Percentiles rank a stretch among this genome's conserved stretches.
phyloP scores from a whole-genome alignment of 2,329 filamentous ascomycete species.

The Thelonectria discophora region DNA sequence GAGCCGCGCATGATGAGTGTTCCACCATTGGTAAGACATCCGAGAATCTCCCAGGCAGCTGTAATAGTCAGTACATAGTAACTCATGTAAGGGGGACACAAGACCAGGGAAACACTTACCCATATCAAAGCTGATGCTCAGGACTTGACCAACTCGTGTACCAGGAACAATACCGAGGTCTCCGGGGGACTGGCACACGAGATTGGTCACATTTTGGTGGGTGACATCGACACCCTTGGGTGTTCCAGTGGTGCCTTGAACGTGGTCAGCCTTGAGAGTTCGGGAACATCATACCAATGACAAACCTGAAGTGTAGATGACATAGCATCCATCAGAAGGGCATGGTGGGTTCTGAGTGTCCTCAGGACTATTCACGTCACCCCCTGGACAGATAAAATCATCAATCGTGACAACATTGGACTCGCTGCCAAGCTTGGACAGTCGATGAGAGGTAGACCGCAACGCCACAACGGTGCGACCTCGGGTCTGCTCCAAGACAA shows the following conservation, averaged over 20 bases:
- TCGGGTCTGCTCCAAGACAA: constrained; percentile 59
- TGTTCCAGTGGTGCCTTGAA: constrained; percentile 60
- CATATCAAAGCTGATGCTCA: constrained; percentile 70
- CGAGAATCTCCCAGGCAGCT: constrained; percentile 69
- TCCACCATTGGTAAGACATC: constrained; percentile 64
- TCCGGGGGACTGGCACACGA: constrained; percentile 59
- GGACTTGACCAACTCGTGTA: constrained; percentile 61
- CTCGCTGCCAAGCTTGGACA: constrained; percentile 32
- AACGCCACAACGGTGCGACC: constrained; percentile 57
- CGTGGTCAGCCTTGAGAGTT: neutral
- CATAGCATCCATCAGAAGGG: constrained; percentile 52
- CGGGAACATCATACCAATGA: neutral
- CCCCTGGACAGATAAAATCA: constrained; percentile 20
- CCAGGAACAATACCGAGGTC: constrained; percentile 60
- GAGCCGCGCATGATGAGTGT: constrained; percentile 62
- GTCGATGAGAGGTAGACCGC: constrained; percentile 44
- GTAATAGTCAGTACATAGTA: neutral
- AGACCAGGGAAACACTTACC: too few relatives aligned
- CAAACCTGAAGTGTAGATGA: constrained; percentile 65
- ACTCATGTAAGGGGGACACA: too few relatives aligned
- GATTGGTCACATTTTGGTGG: constrained; percentile 64
- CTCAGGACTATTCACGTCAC: neutral
- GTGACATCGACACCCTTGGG: constrained; percentile 68
- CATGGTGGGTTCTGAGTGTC: constrained; percentile 3
- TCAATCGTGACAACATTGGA: constrained; percentile 44